These are phyloP conservation scores for Scenedesmus sp. DNA, from an alignment of 163 green algal genomes.

Conservation along the genomic window DNA sequence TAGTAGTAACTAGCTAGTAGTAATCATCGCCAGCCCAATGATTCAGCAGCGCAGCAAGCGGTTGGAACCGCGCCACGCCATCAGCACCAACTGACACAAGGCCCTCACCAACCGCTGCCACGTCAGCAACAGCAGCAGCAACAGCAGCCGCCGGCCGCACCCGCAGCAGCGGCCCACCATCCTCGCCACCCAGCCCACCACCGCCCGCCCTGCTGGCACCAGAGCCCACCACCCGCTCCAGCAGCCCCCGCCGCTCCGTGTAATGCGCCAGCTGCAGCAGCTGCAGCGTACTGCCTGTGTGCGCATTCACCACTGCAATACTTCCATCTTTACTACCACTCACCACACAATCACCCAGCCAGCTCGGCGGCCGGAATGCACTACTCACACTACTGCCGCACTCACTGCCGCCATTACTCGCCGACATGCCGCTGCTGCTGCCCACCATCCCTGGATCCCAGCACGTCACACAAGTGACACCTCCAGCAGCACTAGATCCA, in stretches of 20 bases:
- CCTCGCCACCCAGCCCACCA: no score
- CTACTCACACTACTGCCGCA: not conserved
- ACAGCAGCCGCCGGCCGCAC: constrained; percentile 19
- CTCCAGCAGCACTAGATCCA: not conserved
- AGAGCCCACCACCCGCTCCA: constrained; percentile 14
- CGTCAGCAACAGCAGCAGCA: constrained; percentile 38
- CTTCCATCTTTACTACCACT: constrained; percentile 35
- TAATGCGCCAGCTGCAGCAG: constrained; percentile 37
- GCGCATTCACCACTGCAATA: constrained; percentile 40
- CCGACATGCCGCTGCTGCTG: not conserved
- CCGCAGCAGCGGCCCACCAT: not conserved
- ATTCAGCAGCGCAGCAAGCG: constrained; percentile 14
- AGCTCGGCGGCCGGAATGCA: not conserved
- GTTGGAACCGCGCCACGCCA: constrained; percentile 39
- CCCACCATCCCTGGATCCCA: constrained; percentile 27
- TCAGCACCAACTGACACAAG: constrained; percentile 46
- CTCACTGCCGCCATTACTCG: not conserved
- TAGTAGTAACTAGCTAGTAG: not conserved
- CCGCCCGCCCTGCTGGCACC: not conserved
- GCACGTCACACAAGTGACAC: constrained; percentile 32
- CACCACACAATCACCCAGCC: constrained; percentile 32
- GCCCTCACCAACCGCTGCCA: constrained; percentile 39
- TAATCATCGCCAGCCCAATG: not conserved
- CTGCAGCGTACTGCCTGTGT: constrained; percentile 34
- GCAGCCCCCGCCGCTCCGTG: constrained; percentile 29